Conservation (phyloP, 169 alveolate species). For the Perkinsus marinus region DNA sequence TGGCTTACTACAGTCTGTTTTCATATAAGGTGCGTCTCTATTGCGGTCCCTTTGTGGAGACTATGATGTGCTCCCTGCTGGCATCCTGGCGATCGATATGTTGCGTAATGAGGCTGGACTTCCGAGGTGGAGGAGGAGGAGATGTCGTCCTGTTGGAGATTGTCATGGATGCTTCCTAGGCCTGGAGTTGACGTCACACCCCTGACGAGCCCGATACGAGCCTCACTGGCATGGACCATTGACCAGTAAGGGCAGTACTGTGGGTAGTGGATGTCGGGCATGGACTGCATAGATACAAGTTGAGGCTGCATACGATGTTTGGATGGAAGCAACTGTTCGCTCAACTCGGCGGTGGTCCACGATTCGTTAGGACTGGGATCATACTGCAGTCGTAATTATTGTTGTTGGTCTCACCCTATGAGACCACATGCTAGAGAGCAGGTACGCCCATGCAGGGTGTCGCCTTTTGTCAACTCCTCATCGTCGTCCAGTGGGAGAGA, state of each 20-base stretch:
- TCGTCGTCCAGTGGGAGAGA: constrained; percentile 7
- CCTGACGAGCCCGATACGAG: background rate
- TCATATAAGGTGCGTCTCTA: background rate
- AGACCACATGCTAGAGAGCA: no score
- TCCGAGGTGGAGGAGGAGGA: background rate
- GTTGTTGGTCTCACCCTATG: no score
- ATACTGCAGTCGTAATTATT: background rate
- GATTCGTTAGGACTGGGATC: background rate
- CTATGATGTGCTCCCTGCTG: background rate
- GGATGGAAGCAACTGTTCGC: background rate
- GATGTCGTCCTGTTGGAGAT: background rate
- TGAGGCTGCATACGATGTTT: constrained; percentile 6
- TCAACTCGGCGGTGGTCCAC: background rate
- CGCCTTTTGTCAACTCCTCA: background rate
- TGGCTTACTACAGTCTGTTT: background rate
- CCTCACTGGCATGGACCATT: constrained; percentile 9
- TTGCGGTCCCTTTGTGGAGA: background rate
- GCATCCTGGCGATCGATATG: constrained; percentile 8
- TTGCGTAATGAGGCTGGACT: constrained; percentile 26
- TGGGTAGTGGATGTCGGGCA: no score
- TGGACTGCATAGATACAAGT: background rate
- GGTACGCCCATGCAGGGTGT: background rate
- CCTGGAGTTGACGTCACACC: constrained; percentile 16
- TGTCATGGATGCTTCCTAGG: background rate
- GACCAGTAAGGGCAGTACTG: background rate